A percentile compares a stretch with the other conserved stretches of the same genome.
phyloP scores from a whole-genome alignment of 2,329 filamentous ascomycete species.

The Akanthomyces uredinophilus region DNA sequence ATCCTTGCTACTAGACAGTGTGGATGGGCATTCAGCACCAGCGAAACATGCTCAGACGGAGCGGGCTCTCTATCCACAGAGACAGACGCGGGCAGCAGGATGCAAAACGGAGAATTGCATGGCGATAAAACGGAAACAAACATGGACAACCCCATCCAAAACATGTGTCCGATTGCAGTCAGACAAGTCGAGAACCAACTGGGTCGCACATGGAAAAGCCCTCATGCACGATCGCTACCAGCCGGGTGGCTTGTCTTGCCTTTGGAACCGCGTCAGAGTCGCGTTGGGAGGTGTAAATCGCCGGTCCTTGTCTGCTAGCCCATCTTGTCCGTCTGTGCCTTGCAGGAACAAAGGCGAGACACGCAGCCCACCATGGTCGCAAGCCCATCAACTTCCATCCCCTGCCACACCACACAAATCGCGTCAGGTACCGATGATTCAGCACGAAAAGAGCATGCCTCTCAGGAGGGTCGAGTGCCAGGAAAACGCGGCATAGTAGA shows the following conservation, averaged over 20 bases:
- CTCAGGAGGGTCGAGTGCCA: not conserved
- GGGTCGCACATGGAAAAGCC: not conserved
- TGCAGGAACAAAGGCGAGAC: slow-evolving; percentile 1
- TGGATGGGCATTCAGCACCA: not conserved
- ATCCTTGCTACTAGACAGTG: not conserved
- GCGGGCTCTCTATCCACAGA: not conserved
- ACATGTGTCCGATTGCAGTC: not conserved
- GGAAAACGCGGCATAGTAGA: not conserved
- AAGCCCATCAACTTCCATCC: not conserved
- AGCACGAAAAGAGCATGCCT: not conserved
- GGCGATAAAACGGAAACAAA: not conserved
- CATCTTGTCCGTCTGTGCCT: not conserved
- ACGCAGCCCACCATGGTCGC: not conserved
- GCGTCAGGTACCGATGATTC: not conserved
- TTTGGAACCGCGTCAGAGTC: not conserved
- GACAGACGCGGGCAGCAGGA: too few species aligned
- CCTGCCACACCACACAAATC: not conserved
- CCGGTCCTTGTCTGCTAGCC: not conserved
- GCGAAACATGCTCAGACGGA: not conserved
- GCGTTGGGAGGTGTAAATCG: not conserved
- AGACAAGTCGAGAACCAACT: not conserved
- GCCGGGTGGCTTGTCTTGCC: not conserved
- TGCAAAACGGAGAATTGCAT: not conserved
- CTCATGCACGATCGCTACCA: not conserved
- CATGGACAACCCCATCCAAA: not conserved